A percentile compares a stretch with the other conserved stretches of the same genome.
Conservation (phyloP, 2,329 filamentous ascomycete species). For the Trichoderma brevicompactum region DNA sequence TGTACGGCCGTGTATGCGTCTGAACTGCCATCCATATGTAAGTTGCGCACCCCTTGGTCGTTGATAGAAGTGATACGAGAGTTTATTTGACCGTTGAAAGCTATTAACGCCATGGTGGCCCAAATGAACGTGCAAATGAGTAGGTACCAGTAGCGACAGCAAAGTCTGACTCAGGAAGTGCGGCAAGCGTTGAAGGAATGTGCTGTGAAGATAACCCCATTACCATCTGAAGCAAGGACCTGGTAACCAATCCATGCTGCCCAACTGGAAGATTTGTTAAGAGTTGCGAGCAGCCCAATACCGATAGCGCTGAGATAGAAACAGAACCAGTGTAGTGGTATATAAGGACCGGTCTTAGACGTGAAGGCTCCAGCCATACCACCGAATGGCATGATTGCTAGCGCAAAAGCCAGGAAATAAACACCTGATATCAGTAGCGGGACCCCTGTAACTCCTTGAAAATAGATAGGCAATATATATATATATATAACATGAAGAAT, state of each 20-base stretch:
- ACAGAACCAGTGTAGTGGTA: conserved; percentile 41
- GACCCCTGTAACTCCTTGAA: conserved; percentile 47
- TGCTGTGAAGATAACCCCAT: conserved; percentile 48
- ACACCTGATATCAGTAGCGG: conserved; percentile 42
- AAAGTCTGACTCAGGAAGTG: conserved; percentile 44
- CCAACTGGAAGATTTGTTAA: conserved; percentile 44
- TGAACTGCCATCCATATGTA: conserved; percentile 34
- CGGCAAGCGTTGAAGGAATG: conserved; percentile 52
- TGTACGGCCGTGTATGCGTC: conserved; percentile 40
- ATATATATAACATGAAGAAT: conserved; percentile 30
- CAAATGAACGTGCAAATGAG: conserved; percentile 53
- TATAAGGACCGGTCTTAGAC: conserved; percentile 41
- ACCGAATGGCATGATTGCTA: conserved; percentile 37
- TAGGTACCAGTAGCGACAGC: conserved; percentile 47
- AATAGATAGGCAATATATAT: conserved; percentile 55
- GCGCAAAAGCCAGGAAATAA: conserved; percentile 40
- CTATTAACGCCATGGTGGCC: conserved; percentile 48
- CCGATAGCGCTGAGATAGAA: conserved; percentile 45
- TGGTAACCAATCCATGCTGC: conserved; percentile 50
- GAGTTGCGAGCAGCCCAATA: conserved; percentile 48
- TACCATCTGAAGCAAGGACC: conserved; percentile 46
- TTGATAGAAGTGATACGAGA: conserved; percentile 25
- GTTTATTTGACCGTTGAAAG: conserved; percentile 42
- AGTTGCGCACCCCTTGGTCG: conserved; percentile 16
- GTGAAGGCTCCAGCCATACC: conserved; percentile 36